Conservation (phyloP, 768 basidiomycete species). For the Suillus placidus region DNA sequence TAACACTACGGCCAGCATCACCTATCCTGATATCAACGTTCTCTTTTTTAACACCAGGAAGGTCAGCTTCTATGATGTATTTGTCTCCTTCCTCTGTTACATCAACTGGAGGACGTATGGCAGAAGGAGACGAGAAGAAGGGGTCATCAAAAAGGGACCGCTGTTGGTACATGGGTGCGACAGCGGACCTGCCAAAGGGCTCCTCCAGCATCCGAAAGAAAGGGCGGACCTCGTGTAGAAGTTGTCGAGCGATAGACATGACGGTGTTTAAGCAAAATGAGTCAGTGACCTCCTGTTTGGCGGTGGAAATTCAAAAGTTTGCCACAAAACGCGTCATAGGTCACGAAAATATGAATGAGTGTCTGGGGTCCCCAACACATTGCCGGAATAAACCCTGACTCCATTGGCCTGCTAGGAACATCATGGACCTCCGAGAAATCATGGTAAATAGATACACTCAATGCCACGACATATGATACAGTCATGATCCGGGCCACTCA, state of each 20-base stretch:
- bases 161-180: conserved; percentile 28
- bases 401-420: not conserved
- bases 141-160: conserved; percentile 53
- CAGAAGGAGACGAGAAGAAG: conserved; percentile 41
- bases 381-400: not conserved
- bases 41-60: conserved; percentile 80
- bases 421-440: conserved; percentile 23
- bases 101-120: conserved; percentile 62
- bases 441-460: conserved; percentile 7
- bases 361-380: not conserved
- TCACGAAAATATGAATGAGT: not conserved
- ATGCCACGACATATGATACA: conserved; percentile 6
- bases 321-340: not conserved
- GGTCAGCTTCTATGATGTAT: conserved; percentile 74
- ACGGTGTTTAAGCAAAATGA: conserved; percentile 8
- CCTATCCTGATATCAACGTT: conserved; percentile 72
- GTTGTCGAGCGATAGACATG: conserved; percentile 69
- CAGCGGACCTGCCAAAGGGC: conserved; percentile 45
- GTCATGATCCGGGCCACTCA: conserved; percentile 63
- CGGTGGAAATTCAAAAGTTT: not conserved
- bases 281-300: not conserved
- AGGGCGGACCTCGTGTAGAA: conserved; percentile 72
- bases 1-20: conserved; percentile 68
- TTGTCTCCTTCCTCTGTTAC: conserved; percentile 64
- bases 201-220: conserved; percentile 79